Percentiles rank a stretch among this genome's conserved stretches.
These are phyloP conservation scores for Marvania coccoides DNA, from an alignment of 139 green algal species.

Conservation along the genomic window DNA sequence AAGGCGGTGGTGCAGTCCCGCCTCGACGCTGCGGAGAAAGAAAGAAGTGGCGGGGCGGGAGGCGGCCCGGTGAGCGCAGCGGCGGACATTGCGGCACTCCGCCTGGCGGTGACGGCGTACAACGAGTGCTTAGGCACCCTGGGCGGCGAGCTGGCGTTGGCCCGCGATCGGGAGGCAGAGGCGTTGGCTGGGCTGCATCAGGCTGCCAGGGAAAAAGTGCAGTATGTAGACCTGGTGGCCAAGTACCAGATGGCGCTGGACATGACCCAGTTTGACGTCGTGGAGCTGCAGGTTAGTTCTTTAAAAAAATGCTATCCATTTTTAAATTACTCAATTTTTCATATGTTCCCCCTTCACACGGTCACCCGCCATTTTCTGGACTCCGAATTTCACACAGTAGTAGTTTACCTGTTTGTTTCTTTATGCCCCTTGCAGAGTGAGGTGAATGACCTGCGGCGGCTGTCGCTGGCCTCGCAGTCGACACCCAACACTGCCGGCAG, in stretches of 20 bases:
- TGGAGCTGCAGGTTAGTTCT: background rate
- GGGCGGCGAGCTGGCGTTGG: background rate
- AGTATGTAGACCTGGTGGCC: constrained; percentile 4
- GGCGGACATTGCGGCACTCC: background rate
- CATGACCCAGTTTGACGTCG: constrained; percentile 4
- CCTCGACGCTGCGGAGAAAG: background rate
- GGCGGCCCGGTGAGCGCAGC: background rate
- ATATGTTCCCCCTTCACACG: too few relatives aligned
- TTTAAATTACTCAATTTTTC: too few relatives aligned
- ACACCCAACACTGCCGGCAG: too few relatives aligned
- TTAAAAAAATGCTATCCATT: too few relatives aligned
- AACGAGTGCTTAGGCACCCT: background rate
- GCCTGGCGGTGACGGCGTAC: background rate
- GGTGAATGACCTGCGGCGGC: too few relatives aligned
- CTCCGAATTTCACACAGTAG: too few relatives aligned
- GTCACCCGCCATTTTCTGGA: too few relatives aligned
- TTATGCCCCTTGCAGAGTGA: too few relatives aligned
- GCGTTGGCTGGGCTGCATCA: background rate
- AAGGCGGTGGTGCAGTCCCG: background rate
- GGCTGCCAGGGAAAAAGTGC: constrained; percentile 3
- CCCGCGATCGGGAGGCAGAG: background rate
- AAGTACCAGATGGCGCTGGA: background rate
- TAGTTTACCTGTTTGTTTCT: too few relatives aligned
- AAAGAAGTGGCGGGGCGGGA: background rate
- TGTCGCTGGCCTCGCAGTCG: too few relatives aligned